These are phyloP conservation scores for Fonsecaea multimorphosa DNA, from an alignment of 2,329 filamentous ascomycete species.

Conservation along the genomic window DNA sequence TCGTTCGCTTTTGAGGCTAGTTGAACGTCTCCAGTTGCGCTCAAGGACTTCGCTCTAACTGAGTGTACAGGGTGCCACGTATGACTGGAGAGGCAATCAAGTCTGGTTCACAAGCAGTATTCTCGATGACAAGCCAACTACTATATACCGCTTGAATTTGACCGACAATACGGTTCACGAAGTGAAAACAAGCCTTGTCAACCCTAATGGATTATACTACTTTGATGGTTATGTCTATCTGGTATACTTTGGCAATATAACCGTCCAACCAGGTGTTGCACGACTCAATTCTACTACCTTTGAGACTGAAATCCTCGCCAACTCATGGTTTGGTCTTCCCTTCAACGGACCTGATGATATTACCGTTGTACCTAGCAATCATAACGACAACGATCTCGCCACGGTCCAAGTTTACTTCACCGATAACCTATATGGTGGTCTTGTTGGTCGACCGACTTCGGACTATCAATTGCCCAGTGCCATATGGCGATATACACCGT, in stretches of 20 bases:
- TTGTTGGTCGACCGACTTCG: background rate
- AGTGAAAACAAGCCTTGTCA: background rate
- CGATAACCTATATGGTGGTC: background rate
- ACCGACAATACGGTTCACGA: background rate
- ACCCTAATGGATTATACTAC: background rate
- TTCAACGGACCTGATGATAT: background rate
- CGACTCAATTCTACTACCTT: background rate
- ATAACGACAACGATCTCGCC: background rate
- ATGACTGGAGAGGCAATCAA: background rate
- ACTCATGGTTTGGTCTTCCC: background rate
- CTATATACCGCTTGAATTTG: background rate
- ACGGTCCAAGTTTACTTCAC: background rate
- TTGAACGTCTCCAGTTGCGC: background rate
- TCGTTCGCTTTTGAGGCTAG: background rate
- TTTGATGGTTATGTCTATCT: background rate
- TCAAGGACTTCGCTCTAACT: background rate
- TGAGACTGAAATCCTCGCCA: background rate
- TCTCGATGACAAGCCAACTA: background rate
- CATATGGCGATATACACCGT: background rate
- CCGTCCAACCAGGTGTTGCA: background rate
- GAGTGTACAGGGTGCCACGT: background rate
- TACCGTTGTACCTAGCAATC: background rate
- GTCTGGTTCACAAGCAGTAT: background rate
- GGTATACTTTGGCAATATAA: background rate
- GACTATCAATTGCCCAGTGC: background rate